Conservation (phyloP, 2,329 filamentous ascomycete species). For the Xylariomycetidae sp. region DNA sequence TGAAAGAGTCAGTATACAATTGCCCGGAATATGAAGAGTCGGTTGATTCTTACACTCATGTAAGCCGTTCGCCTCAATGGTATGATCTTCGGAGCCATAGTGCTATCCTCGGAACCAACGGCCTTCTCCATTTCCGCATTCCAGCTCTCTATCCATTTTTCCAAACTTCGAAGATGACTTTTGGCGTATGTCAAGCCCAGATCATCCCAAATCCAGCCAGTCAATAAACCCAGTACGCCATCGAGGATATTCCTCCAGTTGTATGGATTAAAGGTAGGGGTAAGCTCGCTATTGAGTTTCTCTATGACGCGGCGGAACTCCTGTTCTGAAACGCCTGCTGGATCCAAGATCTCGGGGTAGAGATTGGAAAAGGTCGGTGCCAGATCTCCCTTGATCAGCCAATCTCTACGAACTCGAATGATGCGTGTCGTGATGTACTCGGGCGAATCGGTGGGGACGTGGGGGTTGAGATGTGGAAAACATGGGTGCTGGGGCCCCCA, state of each 20-base stretch:
- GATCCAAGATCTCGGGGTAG: conserved; percentile 93
- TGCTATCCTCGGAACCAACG: conserved; percentile 44
- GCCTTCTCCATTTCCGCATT: conserved; percentile 66
- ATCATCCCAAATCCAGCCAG: conserved; percentile 95
- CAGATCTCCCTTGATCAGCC: conserved; percentile 82
- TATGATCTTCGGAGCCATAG: conserved; percentile 65
- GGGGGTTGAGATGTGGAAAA: conserved; percentile 87
- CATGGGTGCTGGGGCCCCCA: conserved; percentile 96
- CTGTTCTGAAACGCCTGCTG: conserved; percentile 72
- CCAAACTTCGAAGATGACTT: conserved; percentile 61
- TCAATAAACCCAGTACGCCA: conserved; percentile 71
- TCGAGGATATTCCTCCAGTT: conserved; percentile 75
- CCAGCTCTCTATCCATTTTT: conserved; percentile 83
- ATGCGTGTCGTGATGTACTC: conserved; percentile 78
- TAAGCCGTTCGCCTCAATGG: conserved; percentile 80
- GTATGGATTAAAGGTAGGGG: conserved; percentile 77
- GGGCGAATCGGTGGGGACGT: conserved; percentile 73
- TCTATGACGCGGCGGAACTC: conserved; percentile 82
- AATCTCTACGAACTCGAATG: conserved; percentile 87
- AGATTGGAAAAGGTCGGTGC: conserved; percentile 92
- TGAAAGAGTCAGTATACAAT: conserved; percentile 17
- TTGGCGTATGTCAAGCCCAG: conserved; percentile 75
- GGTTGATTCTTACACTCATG: conserved; percentile 75
- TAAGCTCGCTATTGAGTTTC: conserved; percentile 72
- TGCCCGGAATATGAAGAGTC: conserved; percentile 9